phyloP scores from a whole-genome alignment of 495 filamentous ascomycete genomes.

The Diplogelasinospora grovesii region DNA sequence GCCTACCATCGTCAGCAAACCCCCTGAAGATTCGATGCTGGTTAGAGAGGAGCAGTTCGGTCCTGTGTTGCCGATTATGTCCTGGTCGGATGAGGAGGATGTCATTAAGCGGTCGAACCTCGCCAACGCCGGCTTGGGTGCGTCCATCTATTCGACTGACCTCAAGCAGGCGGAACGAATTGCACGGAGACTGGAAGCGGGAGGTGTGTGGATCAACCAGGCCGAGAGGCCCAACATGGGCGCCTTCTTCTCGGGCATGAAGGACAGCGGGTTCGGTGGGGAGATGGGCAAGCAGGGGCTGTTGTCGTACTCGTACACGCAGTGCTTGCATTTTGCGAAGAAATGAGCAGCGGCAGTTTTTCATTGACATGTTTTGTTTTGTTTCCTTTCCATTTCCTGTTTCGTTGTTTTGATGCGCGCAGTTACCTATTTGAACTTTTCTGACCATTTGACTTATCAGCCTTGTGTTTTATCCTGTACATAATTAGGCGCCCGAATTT shows the following conservation, averaged over 20 bases:
- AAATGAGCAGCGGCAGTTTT: no score
- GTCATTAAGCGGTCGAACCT: conserved; percentile 52
- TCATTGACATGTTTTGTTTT: no score
- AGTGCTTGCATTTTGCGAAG: conserved; percentile 40
- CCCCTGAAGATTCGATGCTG: conserved; percentile 35
- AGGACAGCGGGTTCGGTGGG: conserved; percentile 59
- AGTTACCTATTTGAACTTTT: no score
- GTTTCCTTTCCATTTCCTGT: no score
- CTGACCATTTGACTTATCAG: no score
- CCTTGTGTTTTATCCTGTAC: no score
- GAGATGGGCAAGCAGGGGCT: conserved; percentile 56
- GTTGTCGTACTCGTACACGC: conserved; percentile 53
- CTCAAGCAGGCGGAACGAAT: conserved; percentile 43
- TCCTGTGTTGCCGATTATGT: conserved; percentile 52
- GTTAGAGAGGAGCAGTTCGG: conserved; percentile 48
- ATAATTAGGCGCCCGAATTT: no score
- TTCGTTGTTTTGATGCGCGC: no score
- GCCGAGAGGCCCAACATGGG: conserved; percentile 43
- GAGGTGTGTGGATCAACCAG: conserved; percentile 54
- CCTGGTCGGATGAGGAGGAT: conserved; percentile 52
- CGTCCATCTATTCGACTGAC: conserved; percentile 52
- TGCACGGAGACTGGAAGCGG: conserved; percentile 45
- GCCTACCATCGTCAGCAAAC: conserved; percentile 45
- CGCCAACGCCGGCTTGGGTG: conserved; percentile 49
- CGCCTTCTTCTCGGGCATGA: conserved; percentile 56